Evolutionary conservation across 371 early-diverging fungal species (phyloP).

Genomic region (Rhizopus sp.): DNA sequence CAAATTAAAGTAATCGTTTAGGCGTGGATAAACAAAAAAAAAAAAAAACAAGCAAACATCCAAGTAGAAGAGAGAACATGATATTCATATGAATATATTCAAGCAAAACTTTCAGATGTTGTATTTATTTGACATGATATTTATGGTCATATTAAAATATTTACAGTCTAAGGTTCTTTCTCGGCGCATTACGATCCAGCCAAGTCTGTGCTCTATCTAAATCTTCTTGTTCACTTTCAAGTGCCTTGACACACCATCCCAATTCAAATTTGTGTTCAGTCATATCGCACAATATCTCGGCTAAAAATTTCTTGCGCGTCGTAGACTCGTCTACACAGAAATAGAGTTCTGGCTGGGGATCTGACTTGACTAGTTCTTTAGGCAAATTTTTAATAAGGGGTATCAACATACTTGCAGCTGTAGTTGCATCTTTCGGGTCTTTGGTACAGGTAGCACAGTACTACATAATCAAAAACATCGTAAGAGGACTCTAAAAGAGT

Average conservation of each 20-base stretch:
- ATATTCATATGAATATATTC: too few relatives aligned
- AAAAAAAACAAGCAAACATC: too few relatives aligned
- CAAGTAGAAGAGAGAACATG: too few relatives aligned
- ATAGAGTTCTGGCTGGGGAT: constrained; percentile 44
- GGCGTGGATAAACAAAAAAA: too few relatives aligned
- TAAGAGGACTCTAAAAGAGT: background rate
- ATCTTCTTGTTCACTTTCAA: constrained; percentile 60
- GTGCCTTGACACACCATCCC: constrained; percentile 73
- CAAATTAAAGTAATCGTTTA: too few relatives aligned
- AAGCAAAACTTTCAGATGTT: too few relatives aligned
- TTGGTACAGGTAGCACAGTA: constrained; percentile 67
- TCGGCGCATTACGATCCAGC: constrained; percentile 63
- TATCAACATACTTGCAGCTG: constrained; percentile 64
- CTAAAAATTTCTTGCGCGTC: constrained; percentile 53
- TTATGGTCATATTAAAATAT: too few relatives aligned
- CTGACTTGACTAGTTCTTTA: constrained; percentile 25
- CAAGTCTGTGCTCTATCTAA: constrained; percentile 57
- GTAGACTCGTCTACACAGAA: constrained; percentile 72
- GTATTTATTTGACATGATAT: too few relatives aligned
- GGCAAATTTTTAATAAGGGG: constrained; percentile 51
- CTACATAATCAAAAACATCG: constrained; percentile 21
- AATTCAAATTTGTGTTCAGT: constrained; percentile 46
- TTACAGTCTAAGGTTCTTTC: constrained; percentile 9
- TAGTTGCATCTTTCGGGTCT: constrained; percentile 64
- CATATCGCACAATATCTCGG: constrained; percentile 47